These are phyloP conservation scores for Furcasterigmium sp. DNA, from an alignment of 2,329 filamentous ascomycete species.

Conservation along the genomic window DNA sequence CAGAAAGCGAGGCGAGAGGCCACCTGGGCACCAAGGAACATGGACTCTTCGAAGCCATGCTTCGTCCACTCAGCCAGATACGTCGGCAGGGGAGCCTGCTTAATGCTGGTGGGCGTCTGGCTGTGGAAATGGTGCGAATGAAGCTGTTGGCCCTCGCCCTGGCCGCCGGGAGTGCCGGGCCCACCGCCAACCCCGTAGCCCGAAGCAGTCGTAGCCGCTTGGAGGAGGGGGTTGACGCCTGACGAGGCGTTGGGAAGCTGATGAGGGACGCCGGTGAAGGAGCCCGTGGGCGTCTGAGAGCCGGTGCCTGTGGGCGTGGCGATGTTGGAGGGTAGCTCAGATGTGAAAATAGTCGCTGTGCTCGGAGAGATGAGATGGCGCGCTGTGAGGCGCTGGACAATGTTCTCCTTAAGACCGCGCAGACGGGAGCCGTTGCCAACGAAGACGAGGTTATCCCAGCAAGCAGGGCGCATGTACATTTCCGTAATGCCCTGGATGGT, in stretches of 20 bases:
- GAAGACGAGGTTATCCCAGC: slow-evolving; percentile 90
- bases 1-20: slow-evolving; percentile 61
- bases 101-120: slow-evolving; percentile 79
- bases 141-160: slow-evolving; percentile 29
- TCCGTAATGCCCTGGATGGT: slow-evolving; percentile 80
- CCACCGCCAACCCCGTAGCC: slow-evolving; percentile 42
- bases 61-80: slow-evolving; percentile 92
- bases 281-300: slow-evolving; percentile 77
- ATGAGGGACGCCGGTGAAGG: slow-evolving; percentile 47
- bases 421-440: slow-evolving; percentile 78
- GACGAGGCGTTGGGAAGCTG: slow-evolving; percentile 40
- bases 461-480: slow-evolving; percentile 73
- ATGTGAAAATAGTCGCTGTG: slow-evolving; percentile 94
- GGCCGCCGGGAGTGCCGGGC: slow-evolving; percentile 31
- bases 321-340: slow-evolving; percentile 89
- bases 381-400: slow-evolving; percentile 70
- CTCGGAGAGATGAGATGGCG: slow-evolving; percentile 90
- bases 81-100: slow-evolving; percentile 68
- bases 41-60: slow-evolving; percentile 71
- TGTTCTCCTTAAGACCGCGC: slow-evolving; percentile 80
- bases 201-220: slow-evolving; percentile 79
- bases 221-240: slow-evolving; percentile 82
- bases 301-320: slow-evolving; percentile 88
- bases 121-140: slow-evolving; percentile 50
- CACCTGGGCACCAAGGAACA: slow-evolving; percentile 83